These are phyloP conservation scores for Tanacetum coccineum DNA, from an alignment of 129 eudicot genomes.

Conservation along the genomic window DNA sequence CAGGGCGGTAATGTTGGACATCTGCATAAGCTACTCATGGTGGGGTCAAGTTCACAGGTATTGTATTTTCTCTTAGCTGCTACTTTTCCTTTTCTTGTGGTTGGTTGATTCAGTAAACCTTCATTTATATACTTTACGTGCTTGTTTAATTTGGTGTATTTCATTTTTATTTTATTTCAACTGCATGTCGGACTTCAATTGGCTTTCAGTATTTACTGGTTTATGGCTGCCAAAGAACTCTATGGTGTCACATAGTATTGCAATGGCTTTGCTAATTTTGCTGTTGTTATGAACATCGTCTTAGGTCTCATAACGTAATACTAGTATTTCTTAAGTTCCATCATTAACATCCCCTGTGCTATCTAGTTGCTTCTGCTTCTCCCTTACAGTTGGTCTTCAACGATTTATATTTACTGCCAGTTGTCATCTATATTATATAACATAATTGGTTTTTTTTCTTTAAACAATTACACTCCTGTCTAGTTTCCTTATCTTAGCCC, in stretches of 20 bases:
- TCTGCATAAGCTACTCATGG: conserved; percentile 74
- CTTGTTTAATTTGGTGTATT: conserved; percentile 5
- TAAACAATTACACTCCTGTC: neutral
- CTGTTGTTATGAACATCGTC: conserved; percentile 2
- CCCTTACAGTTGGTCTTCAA: neutral
- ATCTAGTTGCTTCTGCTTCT: conserved; percentile 3
- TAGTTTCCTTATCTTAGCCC: neutral
- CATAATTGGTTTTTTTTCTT: neutral
- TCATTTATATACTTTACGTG: neutral
- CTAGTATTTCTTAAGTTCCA: neutral
- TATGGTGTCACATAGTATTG: neutral
- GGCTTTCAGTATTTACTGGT: neutral
- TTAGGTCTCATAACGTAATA: neutral
- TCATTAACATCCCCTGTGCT: neutral
- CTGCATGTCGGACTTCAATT: neutral
- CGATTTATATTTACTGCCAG: neutral
- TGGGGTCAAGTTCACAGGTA: conserved; percentile 96
- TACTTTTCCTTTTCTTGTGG: neutral
- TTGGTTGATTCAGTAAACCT: conserved; percentile 6
- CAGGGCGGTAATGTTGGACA: conserved; percentile 99
- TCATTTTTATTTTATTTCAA: neutral
- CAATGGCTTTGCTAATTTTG: neutral
- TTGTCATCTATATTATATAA: neutral
- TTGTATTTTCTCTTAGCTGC: conserved; percentile 4
- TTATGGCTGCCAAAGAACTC: neutral